These are phyloP conservation scores for Hypomontagnella submonticulosa DNA, from an alignment of 495 filamentous ascomycete genomes.

Conservation along the genomic window DNA sequence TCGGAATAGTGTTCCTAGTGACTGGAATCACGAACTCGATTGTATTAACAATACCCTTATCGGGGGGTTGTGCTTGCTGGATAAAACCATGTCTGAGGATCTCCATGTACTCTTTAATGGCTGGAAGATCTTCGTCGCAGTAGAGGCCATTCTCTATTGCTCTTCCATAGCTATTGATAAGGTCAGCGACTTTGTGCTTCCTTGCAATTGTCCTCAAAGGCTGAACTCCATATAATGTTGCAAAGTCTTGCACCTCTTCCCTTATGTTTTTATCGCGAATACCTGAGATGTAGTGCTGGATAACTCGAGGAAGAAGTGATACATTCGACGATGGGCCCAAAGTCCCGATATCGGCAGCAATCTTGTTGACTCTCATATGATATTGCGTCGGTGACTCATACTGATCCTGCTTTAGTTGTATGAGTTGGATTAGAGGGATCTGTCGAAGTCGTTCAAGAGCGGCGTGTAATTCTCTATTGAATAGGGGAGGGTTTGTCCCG, in stretches of 20 bases:
- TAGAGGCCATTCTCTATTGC: constrained; percentile 58
- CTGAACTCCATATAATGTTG: constrained; percentile 17
- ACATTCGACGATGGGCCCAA: constrained; percentile 29
- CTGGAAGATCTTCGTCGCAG: constrained; percentile 36
- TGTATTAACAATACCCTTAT: constrained; percentile 2
- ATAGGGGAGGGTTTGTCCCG: constrained; percentile 53
- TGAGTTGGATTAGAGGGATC: constrained; percentile 59
- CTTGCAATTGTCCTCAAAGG: constrained; percentile 49
- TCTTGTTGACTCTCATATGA: constrained; percentile 49
- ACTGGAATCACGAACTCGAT: constrained; percentile 45
- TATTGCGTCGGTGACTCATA: constrained; percentile 60
- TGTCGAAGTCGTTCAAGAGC: constrained; percentile 56
- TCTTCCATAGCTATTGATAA: constrained; percentile 59
- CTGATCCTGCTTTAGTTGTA: constrained; percentile 57
- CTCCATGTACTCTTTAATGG: constrained; percentile 55
- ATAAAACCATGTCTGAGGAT: constrained; percentile 49
- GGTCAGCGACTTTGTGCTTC: constrained; percentile 59
- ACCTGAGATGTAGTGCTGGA: constrained; percentile 58
- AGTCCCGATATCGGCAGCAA: constrained; percentile 51
- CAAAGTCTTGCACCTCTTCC: constrained; percentile 52
- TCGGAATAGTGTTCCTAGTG: constrained; percentile 20
- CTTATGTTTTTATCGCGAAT: constrained; percentile 52
- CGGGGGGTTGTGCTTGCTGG: constrained; percentile 25
- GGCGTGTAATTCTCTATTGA: constrained; percentile 59
- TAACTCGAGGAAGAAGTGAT: constrained; percentile 37